A percentile compares a stretch with the other conserved stretches of the same genome.
phyloP scores from a whole-genome alignment of 2,329 filamentous ascomycete species.

The Taxawa tesnikishii region DNA sequence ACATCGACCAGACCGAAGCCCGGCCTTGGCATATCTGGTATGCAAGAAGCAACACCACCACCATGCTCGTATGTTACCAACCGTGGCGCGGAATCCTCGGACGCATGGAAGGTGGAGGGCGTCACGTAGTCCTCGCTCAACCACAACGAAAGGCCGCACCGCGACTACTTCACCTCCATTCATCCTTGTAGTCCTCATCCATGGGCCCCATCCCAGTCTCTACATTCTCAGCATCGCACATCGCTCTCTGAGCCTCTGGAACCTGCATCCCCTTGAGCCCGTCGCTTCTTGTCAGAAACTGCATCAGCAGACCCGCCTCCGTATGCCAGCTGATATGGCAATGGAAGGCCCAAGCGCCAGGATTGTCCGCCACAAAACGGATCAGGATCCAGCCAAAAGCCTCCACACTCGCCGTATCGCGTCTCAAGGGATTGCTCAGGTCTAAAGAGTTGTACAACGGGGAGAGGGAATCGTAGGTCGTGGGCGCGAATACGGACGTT shows the following conservation, averaged over 20 bases:
- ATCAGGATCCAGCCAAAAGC: constrained; percentile 44
- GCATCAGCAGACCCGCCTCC: constrained; percentile 48
- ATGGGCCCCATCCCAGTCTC: constrained; percentile 37
- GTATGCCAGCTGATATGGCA: constrained; percentile 49
- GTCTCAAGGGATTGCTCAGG: constrained; percentile 30
- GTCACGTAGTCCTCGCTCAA: too few species aligned
- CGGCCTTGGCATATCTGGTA: too few species aligned
- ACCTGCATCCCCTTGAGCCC: constrained; percentile 29
- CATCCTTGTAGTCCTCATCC: constrained; percentile 25
- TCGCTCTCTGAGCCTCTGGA: constrained; percentile 29
- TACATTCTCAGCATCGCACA: constrained; percentile 37
- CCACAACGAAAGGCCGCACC: too few species aligned
- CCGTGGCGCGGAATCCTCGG: too few species aligned
- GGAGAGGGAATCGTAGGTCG: constrained; percentile 14
- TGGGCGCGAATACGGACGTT: constrained; percentile 10
- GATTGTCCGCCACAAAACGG: constrained; percentile 44
- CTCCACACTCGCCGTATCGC: constrained; percentile 42
- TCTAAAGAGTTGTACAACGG: constrained; percentile 22
- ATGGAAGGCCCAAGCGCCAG: constrained; percentile 46
- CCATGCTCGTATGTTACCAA: too few species aligned
- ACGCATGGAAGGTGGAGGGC: too few species aligned
- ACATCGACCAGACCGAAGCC: too few species aligned
- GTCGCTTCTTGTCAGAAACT: constrained; percentile 40
- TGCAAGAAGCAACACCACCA: too few species aligned
- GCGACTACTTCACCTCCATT: neutral